phyloP scores from a whole-genome alignment of 805 yeast species.

The Lipomyces chichibuensis region DNA sequence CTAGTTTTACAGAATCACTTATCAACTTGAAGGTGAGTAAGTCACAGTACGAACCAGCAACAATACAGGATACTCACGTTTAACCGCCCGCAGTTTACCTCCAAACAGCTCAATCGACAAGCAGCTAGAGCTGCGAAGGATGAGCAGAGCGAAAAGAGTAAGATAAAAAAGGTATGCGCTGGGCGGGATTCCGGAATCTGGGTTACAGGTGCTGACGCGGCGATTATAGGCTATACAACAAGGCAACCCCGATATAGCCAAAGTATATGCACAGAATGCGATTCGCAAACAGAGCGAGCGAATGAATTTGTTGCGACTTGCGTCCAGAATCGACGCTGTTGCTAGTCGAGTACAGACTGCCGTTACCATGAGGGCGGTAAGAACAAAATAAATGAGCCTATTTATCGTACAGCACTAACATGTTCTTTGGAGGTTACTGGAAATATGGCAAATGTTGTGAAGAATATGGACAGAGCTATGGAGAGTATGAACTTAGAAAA shows the following conservation, averaged over 20 bases:
- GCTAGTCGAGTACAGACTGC: constrained; percentile 97
- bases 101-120: constrained; percentile 88
- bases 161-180: constrained; percentile 66
- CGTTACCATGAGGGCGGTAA: constrained; percentile 77
- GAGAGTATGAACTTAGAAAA: constrained; percentile 93
- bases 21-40: constrained; percentile 59
- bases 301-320: constrained; percentile 73
- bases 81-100: constrained; percentile 63
- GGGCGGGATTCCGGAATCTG: not conserved
- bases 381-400: not conserved
- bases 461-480: constrained; percentile 95
- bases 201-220: not conserved
- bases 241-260: constrained; percentile 90
- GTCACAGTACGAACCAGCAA: not conserved
- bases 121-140: constrained; percentile 90
- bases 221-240: constrained; percentile 63
- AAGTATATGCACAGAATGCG: constrained; percentile 92
- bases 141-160: constrained; percentile 81
- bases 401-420: no score
- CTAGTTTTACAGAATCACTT: constrained; percentile 53
- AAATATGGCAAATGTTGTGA: constrained; percentile 89
- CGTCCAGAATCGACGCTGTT: constrained; percentile 93
- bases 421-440: constrained; percentile 67
- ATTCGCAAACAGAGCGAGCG: constrained; percentile 88
- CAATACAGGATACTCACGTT: not conserved